Evolutionary conservation across 2,329 filamentous ascomycete species (phyloP).

Genomic region (Sporothrix protearum): DNA sequence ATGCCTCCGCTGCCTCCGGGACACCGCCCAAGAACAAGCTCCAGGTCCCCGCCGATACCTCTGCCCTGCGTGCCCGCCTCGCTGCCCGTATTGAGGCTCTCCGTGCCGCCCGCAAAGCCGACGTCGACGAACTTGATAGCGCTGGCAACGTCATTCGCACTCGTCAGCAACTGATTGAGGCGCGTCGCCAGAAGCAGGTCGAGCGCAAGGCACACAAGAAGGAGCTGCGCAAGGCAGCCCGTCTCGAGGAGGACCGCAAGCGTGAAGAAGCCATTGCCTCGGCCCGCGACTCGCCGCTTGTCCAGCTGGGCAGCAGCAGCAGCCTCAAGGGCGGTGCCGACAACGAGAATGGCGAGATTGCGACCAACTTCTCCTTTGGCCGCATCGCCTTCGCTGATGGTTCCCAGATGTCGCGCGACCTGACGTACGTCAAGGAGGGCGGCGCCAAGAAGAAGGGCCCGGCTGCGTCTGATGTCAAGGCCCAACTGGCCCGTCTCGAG

Average conservation of each 20-base stretch:
- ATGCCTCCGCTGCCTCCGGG: slow-evolving; percentile 7
- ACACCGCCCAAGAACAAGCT: slow-evolving; percentile 16
- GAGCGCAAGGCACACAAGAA: slow-evolving; percentile 87
- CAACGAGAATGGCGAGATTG: slow-evolving; percentile 43
- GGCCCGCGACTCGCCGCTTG: slow-evolving; percentile 56
- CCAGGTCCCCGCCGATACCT: slow-evolving; percentile 59
- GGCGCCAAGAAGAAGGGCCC: slow-evolving; percentile 69
- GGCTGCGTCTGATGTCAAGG: slow-evolving; percentile 66
- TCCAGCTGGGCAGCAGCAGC: slow-evolving; percentile 43
- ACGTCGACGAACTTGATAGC: slow-evolving; percentile 47
- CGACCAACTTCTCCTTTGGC: slow-evolving; percentile 80
- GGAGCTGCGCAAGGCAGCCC: slow-evolving; percentile 71
- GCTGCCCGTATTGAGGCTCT: slow-evolving; percentile 80
- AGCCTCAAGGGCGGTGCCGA: slow-evolving; percentile 35
- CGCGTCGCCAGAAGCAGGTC: slow-evolving; percentile 80
- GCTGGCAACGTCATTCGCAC: slow-evolving; percentile 80
- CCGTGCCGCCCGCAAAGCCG: slow-evolving; percentile 80
- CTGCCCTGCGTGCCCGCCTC: slow-evolving; percentile 72
- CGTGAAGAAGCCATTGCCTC: slow-evolving; percentile 59
- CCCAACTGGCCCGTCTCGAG: slow-evolving; percentile 79
- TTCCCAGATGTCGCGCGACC: slow-evolving; percentile 68
- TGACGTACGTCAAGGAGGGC: slow-evolving; percentile 54
- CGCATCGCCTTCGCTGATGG: slow-evolving; percentile 89
- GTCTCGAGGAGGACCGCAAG: slow-evolving; percentile 70
- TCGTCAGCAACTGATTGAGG: slow-evolving; percentile 87